Conservation (phyloP, 2,329 filamentous ascomycete species). For the Tympanopsis confertula region DNA sequence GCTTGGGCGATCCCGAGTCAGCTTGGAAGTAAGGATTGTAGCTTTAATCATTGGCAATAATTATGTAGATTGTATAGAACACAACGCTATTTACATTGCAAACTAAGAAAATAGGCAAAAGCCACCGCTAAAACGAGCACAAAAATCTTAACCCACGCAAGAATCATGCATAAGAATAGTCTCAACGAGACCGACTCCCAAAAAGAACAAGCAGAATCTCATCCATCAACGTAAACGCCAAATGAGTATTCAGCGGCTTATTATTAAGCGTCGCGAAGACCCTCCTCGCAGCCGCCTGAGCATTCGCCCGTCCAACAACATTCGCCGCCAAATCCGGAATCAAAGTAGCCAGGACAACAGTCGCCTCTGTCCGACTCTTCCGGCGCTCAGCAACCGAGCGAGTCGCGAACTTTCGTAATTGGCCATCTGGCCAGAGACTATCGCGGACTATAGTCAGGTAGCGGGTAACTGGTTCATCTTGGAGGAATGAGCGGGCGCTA, state of each 20-base stretch:
- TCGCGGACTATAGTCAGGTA: conserved; percentile 67
- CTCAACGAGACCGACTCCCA: no score
- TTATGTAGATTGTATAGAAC: no score
- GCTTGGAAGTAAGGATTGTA: no score
- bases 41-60: no score
- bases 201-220: neutral
- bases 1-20: no score
- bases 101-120: no score
- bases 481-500: conserved; percentile 58
- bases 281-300: conserved; percentile 76
- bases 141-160: no score
- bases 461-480: conserved; percentile 67
- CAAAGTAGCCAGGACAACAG: conserved; percentile 76
- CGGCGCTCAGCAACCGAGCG: conserved; percentile 64
- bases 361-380: conserved; percentile 75
- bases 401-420: conserved; percentile 35
- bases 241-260: conserved; percentile 53
- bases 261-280: conserved; percentile 91
- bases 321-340: conserved; percentile 84
- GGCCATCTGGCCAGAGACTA: conserved; percentile 70
- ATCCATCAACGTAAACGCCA: neutral
- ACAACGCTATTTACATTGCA: no score
- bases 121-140: no score
- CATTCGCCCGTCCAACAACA: conserved; percentile 86
- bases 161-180: no score